Base-by-base conservation (phyloP, 1,284 basidiomycete genomes). In the Fistulina hepatica region DNA sequence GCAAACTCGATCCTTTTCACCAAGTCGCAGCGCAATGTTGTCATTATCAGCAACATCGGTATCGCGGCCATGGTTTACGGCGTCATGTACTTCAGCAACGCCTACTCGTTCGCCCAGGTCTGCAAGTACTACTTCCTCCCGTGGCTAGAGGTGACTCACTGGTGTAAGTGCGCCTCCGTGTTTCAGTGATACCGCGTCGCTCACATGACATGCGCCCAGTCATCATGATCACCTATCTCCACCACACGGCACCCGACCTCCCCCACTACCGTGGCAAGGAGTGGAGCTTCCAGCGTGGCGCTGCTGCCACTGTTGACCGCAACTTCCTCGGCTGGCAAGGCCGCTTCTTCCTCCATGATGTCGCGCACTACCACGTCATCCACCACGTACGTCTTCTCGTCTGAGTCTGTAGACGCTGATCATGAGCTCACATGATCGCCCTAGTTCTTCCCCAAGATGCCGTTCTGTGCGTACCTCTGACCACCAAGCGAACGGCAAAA, bases 261-360 rank as follows among this genome's bases (percentile, higher is more conserved):
- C 84, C 85, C 33, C 88, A 91, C 63, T 91, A 90, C 73, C 76
- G 78, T 46, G 70, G 74, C 11, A 58, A 72, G 39, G 71, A 73
- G 49, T 90, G 84, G 71, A 86, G 73, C 34, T 92, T 91, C 68
- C 69, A 77, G 40, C 82, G 86, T 47, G 88, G 88, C 38, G 86
- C 86, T 9, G 71, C 91, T 30, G 66, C 79, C 45, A 92, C 88
- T 17, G 68, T 91, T 39, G 85, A 91, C 61, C 81, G 88, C 43
- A 44, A 61, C 45, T 69, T 83, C 45, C 63, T 86, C 28, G 76
- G 58, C 37, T 78, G 71, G 70, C 60, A 79, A 39, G 78, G 77
- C 16, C 71, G 65, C 33, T 69, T 66, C 44, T 65, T 69, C 26
- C 77, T 76, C 11, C 69, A 81, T 50, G 78, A 78, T 35, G 83